Evolutionary conservation across 768 basidiomycete species (phyloP).

Genomic region (Mycena olivaceomarginata): DNA sequence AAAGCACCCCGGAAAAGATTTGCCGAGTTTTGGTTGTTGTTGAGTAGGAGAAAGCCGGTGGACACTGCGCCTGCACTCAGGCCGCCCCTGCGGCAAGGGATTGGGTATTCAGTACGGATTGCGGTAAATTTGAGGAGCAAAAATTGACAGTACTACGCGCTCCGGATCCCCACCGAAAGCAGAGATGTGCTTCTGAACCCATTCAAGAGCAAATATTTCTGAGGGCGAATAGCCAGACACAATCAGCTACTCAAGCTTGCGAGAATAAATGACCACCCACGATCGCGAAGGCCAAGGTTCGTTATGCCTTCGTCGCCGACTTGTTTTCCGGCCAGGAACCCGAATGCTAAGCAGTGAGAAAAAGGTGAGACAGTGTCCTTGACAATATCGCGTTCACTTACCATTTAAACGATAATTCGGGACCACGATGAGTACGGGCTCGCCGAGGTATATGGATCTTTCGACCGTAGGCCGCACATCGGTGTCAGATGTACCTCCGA

Average conservation of each 20-base stretch:
- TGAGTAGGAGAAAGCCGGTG: conserved; percentile 7
- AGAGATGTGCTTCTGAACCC: too few relatives aligned
- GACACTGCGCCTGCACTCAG: conserved; percentile 36
- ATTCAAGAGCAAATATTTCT: not conserved
- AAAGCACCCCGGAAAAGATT: conserved; percentile 28
- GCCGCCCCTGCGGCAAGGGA: conserved; percentile 13
- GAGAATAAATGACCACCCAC: not conserved
- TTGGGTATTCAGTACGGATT: too few relatives aligned
- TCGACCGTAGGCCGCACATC: conserved; percentile 52
- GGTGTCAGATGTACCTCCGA: conserved; percentile 48
- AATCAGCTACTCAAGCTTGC: too few relatives aligned
- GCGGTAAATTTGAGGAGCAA: not conserved
- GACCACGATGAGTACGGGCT: conserved; percentile 46
- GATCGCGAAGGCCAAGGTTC: conserved; percentile 26
- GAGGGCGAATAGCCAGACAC: too few relatives aligned
- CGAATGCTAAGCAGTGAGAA: not conserved
- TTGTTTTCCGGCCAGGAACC: conserved; percentile 19
- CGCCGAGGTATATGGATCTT: conserved; percentile 50
- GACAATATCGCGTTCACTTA: not conserved
- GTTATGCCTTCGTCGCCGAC: conserved; percentile 10
- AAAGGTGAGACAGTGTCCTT: not conserved
- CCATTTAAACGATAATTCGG: conserved; percentile 14
- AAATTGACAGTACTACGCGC: too few relatives aligned
- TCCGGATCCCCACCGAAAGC: too few relatives aligned
- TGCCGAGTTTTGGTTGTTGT: conserved; percentile 10